These are phyloP conservation scores for Jackrogersella multiformis DNA, from an alignment of 495 filamentous ascomycete genomes.

Conservation along the genomic window DNA sequence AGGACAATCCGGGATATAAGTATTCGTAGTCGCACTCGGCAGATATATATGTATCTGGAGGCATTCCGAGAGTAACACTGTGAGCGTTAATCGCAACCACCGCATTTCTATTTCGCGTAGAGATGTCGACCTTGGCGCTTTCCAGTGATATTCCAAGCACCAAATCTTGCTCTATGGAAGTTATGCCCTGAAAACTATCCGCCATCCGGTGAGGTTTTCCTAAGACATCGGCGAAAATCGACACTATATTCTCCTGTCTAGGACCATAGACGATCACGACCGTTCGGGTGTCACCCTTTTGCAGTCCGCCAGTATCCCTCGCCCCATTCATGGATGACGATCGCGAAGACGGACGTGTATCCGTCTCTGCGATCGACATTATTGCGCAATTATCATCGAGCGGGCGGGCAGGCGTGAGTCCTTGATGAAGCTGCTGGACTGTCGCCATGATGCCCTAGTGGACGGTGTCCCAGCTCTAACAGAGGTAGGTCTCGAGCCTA, in stretches of 20 bases:
- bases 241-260: slow-evolving; percentile 71
- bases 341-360: slow-evolving; percentile 32
- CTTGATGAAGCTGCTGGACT: slow-evolving; percentile 51
- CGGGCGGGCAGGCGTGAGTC: slow-evolving; percentile 48
- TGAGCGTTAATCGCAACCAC: slow-evolving; percentile 76
- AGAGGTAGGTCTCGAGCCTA: slow-evolving; percentile 7
- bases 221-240: slow-evolving; percentile 72
- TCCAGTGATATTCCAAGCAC: slow-evolving; percentile 67
- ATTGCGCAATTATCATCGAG: slow-evolving; percentile 43
- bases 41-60: slow-evolving; percentile 69
- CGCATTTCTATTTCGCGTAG: slow-evolving; percentile 58
- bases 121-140: slow-evolving; percentile 63
- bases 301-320: slow-evolving; percentile 48
- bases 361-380: slow-evolving; percentile 44
- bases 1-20: slow-evolving; percentile 74
- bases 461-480: slow-evolving; percentile 17
- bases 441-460: slow-evolving; percentile 44
- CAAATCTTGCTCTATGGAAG: slow-evolving; percentile 57
- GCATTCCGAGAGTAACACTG: slow-evolving; percentile 74
- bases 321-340: slow-evolving; percentile 41
- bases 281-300: slow-evolving; percentile 59
- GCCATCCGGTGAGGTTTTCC: slow-evolving; percentile 71
- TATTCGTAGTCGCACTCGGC: slow-evolving; percentile 82
- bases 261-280: slow-evolving; percentile 69
- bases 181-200: slow-evolving; percentile 61